Base-by-base conservation (phyloP, 768 basidiomycete species). In the Hysterangium stoloniferum region DNA sequence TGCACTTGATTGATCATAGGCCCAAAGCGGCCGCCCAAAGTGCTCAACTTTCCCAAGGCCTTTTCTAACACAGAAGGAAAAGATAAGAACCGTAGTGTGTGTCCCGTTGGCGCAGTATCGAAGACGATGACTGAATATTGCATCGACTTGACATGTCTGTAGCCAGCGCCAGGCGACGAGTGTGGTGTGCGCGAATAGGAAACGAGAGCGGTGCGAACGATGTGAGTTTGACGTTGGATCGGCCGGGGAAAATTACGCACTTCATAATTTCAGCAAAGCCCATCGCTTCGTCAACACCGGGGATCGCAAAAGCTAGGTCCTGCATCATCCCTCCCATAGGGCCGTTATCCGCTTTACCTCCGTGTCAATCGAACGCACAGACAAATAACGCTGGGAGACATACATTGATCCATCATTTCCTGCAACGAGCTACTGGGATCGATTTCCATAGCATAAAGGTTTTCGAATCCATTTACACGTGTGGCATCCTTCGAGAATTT, bases 251-350 rank as follows among this genome's bases (percentile, higher is more conserved):
- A 20, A 12, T 2, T 9, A 69, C 81, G 52, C 53, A 96, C 95
- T 98, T 99, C 96, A 98, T 99, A 66, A 99, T 96, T 67, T 99
- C 96, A 0, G 96, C 96, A 59, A 99, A 99, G 56, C 92, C 93
- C 96, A 99, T 98, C 3, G 96, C 96, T 68, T 99, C 96, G 61
- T 99, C 96, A 11, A 99, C 95, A 69, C 96, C 96, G 0, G 96
- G 96, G 52, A 99, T 98, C 2, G 96, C 93, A 62, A 99, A 99
- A 0, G 96, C 96, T 37, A 99, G 77, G 69, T 99, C 96, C 66
- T 99, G 96, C 91, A 99, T 96, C 93, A 99, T 98, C 55, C 86
- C 82, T 40, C 92, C 92, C 95, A 98, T 98, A 74, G 95, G 93
- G 9, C 86, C 85, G 61, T 86, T 88, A 64, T 90, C 88, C 53